Conservation (phyloP, 805 yeast genomes). For the Maudiozyma pseudohumilis region DNA sequence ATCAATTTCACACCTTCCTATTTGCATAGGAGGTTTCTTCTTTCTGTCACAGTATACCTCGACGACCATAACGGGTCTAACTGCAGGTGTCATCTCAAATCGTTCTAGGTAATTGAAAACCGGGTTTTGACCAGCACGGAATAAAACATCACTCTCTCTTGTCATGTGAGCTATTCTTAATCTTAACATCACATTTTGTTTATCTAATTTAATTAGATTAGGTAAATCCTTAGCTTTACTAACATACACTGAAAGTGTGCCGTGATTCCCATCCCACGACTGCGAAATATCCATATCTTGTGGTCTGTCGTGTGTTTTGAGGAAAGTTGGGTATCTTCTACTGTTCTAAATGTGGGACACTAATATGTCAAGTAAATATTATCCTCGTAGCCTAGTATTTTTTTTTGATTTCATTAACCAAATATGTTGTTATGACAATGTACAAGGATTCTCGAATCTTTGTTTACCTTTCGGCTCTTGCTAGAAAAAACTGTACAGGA, state of each 20-base stretch:
- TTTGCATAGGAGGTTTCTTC: conserved; percentile 75
- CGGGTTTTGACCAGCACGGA: conserved; percentile 92
- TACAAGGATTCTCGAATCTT: too few relatives aligned
- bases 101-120: conserved; percentile 72
- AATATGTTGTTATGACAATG: too few relatives aligned
- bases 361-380: too few relatives aligned
- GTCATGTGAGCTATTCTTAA: conserved; percentile 74
- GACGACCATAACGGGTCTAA: conserved; percentile 53
- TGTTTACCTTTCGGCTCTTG: too few relatives aligned
- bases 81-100: conserved; percentile 54
- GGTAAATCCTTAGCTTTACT: conserved; percentile 79
- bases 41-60: conserved; percentile 66
- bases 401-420: too few relatives aligned
- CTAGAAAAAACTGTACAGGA: too few relatives aligned
- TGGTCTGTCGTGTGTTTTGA: too few relatives aligned
- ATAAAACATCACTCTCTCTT: conserved; percentile 64
- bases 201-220: conserved; percentile 75
- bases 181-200: conserved; percentile 87
- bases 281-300: conserved; percentile 13
- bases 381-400: too few relatives aligned
- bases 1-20: conserved; percentile 75
- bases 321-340: too few relatives aligned
- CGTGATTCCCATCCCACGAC: conserved; percentile 29
- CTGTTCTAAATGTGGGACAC: too few relatives aligned
- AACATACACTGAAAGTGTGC: conserved; percentile 63